phyloP scores from a whole-genome alignment of 495 filamentous ascomycete species.

The Aspergillus asperescens region DNA sequence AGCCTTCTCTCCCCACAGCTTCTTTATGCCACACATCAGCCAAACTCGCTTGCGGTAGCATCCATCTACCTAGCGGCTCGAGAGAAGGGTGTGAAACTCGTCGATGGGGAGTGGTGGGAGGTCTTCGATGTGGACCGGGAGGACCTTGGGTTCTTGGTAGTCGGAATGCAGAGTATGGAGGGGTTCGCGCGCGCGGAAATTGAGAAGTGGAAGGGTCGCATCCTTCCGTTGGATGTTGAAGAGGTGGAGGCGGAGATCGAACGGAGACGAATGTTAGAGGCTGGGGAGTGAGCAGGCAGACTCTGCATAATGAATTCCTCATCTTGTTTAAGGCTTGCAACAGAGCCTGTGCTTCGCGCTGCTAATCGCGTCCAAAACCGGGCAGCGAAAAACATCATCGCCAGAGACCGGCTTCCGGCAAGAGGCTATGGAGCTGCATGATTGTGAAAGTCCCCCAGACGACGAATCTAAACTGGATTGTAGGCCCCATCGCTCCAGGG shows the following conservation, averaged over 20 bases:
- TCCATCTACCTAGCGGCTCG: conserved; percentile 85
- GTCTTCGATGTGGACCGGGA: conserved; percentile 97
- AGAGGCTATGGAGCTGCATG: neutral
- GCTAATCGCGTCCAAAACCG: neutral
- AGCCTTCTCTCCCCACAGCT: conserved; percentile 81
- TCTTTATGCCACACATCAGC: conserved; percentile 88
- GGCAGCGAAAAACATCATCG: neutral
- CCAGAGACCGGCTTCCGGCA: neutral
- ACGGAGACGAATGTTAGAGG: conserved; percentile 51
- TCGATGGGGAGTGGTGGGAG: conserved; percentile 89
- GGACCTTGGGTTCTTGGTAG: conserved; percentile 89
- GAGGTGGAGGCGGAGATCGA: conserved; percentile 59
- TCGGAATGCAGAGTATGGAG: conserved; percentile 75
- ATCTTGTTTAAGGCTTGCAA: neutral
- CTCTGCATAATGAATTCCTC: neutral
- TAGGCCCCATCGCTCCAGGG: neutral
- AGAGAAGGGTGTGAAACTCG: conserved; percentile 69
- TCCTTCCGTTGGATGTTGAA: conserved; percentile 43
- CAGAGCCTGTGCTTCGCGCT: neutral
- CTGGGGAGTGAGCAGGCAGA: conserved; percentile 36
- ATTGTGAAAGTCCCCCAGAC: neutral
- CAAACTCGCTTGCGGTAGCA: conserved; percentile 75
- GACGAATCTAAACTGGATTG: neutral
- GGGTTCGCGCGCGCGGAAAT: conserved; percentile 58
- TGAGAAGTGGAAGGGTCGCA: conserved; percentile 39